Base-by-base conservation (phyloP, 768 basidiomycete species). In the Suillus luteus region DNA sequence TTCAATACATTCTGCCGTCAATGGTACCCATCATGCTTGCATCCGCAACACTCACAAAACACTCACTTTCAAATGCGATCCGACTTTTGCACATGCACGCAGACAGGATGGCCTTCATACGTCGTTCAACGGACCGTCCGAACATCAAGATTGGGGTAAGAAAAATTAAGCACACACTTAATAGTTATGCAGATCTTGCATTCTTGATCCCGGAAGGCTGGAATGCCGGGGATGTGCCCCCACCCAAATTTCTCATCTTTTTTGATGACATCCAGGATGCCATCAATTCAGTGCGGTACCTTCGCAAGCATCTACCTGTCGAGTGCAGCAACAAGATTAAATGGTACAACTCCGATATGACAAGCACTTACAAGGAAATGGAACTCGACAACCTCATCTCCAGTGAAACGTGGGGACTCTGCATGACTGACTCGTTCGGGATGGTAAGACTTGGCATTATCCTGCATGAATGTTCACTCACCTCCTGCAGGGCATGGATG, bases 41-140 rank as follows among this genome's bases (percentile, higher is more conserved):
- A 3, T 80, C 78, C 0, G 78, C 78, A 0, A 81, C 79, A 0
- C 67, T 80, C 1, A 74, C 77, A 1, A 62, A 67, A 5, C 35
- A 57, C 0, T 60, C 77, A 0, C 69, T 77, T 0, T 22, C 54
- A 4, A 71, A 75, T 58, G 60, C 78, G 1, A 65, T 55, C n/a
- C 37, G 59, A 1, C 67, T 66, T 15, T 65, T 78, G 0, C 69
- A 69, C 3, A 62, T 79, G 40, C 57, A 55, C 2, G 15, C 43
- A 17, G 55, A 67, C 6, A 66, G 69, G 0, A 64, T 62, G 3
- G 44, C 59, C 12, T 51, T 33, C 0, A 57, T 79, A 8, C 59
- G 60, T 0, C 63, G 66, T 2, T 74, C 74, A 3, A 80, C 74
- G 48, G 71, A 80, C 55, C 70, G 71, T 24, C 73, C 76, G 1